A percentile compares a stretch with the other conserved stretches of the same genome.
Evolutionary conservation across 139 green algal genomes (phyloP).

Genomic region (Coccomyxa sp.): DNA sequence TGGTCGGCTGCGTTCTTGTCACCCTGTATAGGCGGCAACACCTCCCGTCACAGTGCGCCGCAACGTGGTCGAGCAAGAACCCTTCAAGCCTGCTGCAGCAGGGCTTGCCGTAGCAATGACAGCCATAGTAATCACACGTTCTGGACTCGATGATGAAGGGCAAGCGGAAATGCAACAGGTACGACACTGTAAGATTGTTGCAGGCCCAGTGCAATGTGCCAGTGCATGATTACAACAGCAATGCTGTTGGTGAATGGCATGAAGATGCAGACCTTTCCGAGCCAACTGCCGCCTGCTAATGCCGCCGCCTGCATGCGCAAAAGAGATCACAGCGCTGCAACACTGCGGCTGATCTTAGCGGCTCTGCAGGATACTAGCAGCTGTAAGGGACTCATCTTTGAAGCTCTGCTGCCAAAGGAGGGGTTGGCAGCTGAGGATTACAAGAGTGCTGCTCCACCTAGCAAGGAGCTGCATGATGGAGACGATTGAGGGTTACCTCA

Average conservation of each 20-base stretch:
- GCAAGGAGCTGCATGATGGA: not conserved
- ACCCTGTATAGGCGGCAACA: slow-evolving; percentile 20
- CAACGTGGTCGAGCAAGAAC: not conserved
- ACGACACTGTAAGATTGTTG: not conserved
- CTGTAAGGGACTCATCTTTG: not conserved
- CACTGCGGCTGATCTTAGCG: not conserved
- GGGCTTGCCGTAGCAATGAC: not conserved
- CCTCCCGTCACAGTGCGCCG: not conserved
- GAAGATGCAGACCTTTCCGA: slow-evolving; percentile 23
- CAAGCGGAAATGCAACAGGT: not conserved
- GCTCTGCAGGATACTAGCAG: not conserved
- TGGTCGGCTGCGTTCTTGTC: slow-evolving; percentile 86
- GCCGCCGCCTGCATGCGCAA: slow-evolving; percentile 44
- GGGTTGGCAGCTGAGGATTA: not conserved
- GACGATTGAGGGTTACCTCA: slow-evolving; percentile 21
- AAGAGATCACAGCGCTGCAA: not conserved
- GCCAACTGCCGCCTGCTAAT: slow-evolving; percentile 51
- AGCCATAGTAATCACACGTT: not conserved
- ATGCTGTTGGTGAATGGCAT: not conserved
- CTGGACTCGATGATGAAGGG: not conserved
- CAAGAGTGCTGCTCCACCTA: too few species aligned
- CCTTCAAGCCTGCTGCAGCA: too few species aligned
- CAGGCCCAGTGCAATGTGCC: not conserved
- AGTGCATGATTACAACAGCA: not conserved
- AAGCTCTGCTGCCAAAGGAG: not conserved